Evolutionary conservation across 164 flowering plant genomes (phyloP), one percentile per base, ranked within the genome.

Genomic region (Hamamelis virginiana): DNA sequence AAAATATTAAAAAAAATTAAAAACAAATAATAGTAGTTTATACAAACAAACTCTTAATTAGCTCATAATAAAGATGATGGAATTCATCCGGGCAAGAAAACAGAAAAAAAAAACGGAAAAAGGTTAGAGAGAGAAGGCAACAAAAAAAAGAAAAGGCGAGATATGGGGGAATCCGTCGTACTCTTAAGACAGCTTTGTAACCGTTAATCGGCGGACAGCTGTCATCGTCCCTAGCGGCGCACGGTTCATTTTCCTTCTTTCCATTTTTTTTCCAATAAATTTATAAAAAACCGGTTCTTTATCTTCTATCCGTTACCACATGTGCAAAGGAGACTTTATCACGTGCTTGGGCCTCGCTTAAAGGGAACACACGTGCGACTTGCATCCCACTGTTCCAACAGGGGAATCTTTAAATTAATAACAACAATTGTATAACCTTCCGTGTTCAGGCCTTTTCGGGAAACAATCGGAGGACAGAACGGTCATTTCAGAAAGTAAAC

Each of bases 361-460:
- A 1, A 65, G 79, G 69, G 66, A 63, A 81, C 79, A 77, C 83
- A 81, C 77, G 84, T 78, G 84, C 72, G 67, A 46, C 70, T 66
- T 76, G 79, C 69, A 46, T 57, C 81, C 80, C 80, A 66, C 73
- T 27, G 70, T 1, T 15, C 72, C 62, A 63, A 65, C 78, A 52
- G 21, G 8, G 18, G 63, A 60, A 60, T 60, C 45, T 60, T 59
- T 15, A 9, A 12, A 60, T 28, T 26, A 26, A 27, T 9, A n/a
- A 27, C 16, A 59, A 59, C 10, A 13, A 15, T 18, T 18, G 21
- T 21, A 16, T 53, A 55, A 46, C 16, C 16, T 10, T 0, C 13
- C 11, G 4, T 6, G 41, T 2, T 6, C 6, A 33, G 41, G 2
- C 26, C 9, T 5, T 55, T 46, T 46, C 8, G 23, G 21, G 59